A percentile compares a stretch with the other conserved stretches of the same genome.
These are phyloP conservation scores for Grammothele lineata DNA, from an alignment of 768 basidiomycete genomes.

Conservation along the genomic window DNA sequence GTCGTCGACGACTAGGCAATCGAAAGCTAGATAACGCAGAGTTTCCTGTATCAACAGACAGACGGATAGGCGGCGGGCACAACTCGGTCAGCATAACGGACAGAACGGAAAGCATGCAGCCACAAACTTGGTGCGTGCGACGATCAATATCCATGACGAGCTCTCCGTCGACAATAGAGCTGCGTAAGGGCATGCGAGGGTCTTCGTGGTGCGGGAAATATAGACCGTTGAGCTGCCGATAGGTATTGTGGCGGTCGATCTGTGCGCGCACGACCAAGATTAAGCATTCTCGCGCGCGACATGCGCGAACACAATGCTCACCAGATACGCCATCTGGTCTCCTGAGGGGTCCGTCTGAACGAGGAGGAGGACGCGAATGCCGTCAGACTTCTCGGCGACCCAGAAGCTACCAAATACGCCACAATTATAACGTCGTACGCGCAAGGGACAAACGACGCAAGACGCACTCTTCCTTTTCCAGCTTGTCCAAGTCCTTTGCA, in stretches of 20 bases:
- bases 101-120: not conserved
- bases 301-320: constrained; percentile 26
- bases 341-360: constrained; percentile 57
- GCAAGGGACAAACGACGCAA: not conserved
- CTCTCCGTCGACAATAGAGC: constrained; percentile 90
- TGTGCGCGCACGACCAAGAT: constrained; percentile 28
- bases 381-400: constrained; percentile 99
- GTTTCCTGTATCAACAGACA: constrained; percentile 52
- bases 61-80: not conserved
- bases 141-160: constrained; percentile 89
- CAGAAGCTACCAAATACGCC: constrained; percentile 70
- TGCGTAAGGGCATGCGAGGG: constrained; percentile 59
- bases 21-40: constrained; percentile 82
- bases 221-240: constrained; percentile 68
- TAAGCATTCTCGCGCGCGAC: not conserved
- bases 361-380: constrained; percentile 83
- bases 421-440: not conserved
- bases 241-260: constrained; percentile 94
- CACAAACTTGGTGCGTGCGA: constrained; percentile 58
- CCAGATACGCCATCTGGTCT: constrained; percentile 69
- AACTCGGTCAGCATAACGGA: constrained; percentile 5
- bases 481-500: constrained; percentile 57
- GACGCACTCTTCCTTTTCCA: constrained; percentile 81
- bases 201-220: constrained; percentile 89
- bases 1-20: constrained; percentile 83